These are phyloP conservation scores for sunflower (Helianthus annuus) DNA, from an alignment of 129 eudicot species.

Conservation along the genomic window DNA sequence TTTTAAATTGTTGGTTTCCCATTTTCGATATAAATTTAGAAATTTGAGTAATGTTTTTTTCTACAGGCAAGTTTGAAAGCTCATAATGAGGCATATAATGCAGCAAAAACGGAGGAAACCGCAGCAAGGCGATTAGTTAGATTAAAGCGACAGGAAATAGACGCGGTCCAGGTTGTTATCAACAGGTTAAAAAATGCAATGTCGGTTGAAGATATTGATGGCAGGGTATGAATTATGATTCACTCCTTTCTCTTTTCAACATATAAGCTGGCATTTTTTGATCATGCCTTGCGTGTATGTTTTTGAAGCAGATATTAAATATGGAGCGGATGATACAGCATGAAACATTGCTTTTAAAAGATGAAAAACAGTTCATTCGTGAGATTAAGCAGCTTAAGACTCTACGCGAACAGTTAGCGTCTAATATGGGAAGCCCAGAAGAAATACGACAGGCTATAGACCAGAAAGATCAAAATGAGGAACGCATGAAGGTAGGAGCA, in stretches of 20 bases:
- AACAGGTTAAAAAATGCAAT: conserved; percentile 68
- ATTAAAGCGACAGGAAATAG: conserved; percentile 67
- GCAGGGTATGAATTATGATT: conserved; percentile 57
- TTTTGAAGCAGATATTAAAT: conserved; percentile 47
- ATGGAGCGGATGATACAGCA: conserved; percentile 73
- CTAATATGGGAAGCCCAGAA: conserved; percentile 62
- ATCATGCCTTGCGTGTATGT: conserved; percentile 6
- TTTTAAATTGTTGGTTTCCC: not conserved
- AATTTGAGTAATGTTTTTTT: conserved; percentile 22
- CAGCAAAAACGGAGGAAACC: conserved; percentile 54
- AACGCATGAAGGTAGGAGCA: conserved; percentile 50
- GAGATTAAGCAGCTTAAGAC: conserved; percentile 67
- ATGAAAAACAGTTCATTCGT: conserved; percentile 67
- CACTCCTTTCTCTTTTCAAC: conserved; percentile 3
- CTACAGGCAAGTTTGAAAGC: conserved; percentile 51
- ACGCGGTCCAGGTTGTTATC: conserved; percentile 51
- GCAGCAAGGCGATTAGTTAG: conserved; percentile 48
- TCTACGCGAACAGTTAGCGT: conserved; percentile 52
- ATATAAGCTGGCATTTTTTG: conserved; percentile 6
- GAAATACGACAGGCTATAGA: conserved; percentile 67
- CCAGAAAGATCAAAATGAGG: conserved; percentile 58
- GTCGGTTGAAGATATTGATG: conserved; percentile 59
- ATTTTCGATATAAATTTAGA: not conserved
- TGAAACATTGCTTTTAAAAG: conserved; percentile 60
- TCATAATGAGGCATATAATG: conserved; percentile 35